phyloP scores from a whole-genome alignment of 163 green algal genomes.

The Volvox carteri region DNA sequence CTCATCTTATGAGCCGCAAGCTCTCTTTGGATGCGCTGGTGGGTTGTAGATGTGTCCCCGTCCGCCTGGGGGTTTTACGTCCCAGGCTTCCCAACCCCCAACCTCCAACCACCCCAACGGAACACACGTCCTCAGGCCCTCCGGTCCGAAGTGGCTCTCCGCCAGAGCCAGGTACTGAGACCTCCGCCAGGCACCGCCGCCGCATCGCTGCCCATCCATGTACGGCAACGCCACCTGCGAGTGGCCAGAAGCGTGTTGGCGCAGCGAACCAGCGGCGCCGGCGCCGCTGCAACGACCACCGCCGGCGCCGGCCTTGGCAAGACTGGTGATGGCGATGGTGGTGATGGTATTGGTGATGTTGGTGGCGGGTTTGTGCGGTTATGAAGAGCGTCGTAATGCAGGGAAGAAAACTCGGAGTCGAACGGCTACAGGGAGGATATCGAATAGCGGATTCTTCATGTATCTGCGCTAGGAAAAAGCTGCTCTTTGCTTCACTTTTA shows the following conservation, averaged over 20 bases:
- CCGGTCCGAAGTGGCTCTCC: not conserved
- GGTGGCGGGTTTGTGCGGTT: not conserved
- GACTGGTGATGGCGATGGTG: not conserved
- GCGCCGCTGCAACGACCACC: not conserved
- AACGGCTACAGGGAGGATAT: too few species aligned
- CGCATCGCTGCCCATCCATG: not conserved
- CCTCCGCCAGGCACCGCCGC: not conserved
- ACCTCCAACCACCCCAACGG: not conserved
- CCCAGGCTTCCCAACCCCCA: not conserved
- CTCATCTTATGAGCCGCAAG: too few species aligned
- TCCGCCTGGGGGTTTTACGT: too few species aligned
- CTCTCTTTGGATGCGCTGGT: too few species aligned
- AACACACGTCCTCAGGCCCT: too few species aligned
- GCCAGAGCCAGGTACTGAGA: constrained; percentile 19
- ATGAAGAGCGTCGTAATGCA: too few species aligned
- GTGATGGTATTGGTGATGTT: not conserved
- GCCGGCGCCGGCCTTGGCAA: not conserved
- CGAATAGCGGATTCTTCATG: too few species aligned
- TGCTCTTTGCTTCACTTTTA: too few species aligned
- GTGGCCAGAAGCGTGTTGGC: constrained; percentile 24
- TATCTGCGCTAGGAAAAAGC: too few species aligned
- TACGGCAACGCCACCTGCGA: constrained; percentile 1
- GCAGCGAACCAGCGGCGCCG: not conserved
- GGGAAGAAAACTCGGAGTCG: too few species aligned
- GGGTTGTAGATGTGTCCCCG: too few species aligned